Percentiles rank a stretch among this genome's conserved stretches.
phyloP scores from a whole-genome alignment of 2,329 filamentous ascomycete genomes.

The Dactylellina drechsleri region DNA sequence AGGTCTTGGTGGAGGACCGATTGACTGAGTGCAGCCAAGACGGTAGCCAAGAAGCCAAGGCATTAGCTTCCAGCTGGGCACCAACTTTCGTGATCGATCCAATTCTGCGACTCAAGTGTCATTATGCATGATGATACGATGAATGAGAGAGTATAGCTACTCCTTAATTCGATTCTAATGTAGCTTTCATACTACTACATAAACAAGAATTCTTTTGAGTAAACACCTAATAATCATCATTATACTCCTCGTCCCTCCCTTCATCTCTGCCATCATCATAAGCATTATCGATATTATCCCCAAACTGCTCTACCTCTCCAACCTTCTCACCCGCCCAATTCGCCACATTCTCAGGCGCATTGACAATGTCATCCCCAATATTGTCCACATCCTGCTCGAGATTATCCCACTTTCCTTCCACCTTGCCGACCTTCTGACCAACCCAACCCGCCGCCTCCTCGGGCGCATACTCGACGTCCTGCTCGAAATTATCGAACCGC shows the following conservation, averaged over 20 bases:
- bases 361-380: conserved; percentile 6
- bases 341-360: conserved; percentile 23
- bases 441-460: conserved; percentile 25
- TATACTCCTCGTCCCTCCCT: conserved; percentile 17
- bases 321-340: conserved; percentile 30
- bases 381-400: conserved; percentile 21
- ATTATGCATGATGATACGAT: too few species aligned
- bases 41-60: too few species aligned
- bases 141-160: too few species aligned
- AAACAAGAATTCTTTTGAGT: too few species aligned
- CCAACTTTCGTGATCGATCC: too few species aligned
- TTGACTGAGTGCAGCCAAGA: too few species aligned
- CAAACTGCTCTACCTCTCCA: conserved; percentile 42
- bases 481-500: conserved; percentile 15
- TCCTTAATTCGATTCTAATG: too few species aligned
- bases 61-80: too few species aligned
- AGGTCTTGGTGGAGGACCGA: too few species aligned
- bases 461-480: conserved; percentile 24
- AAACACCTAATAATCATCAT: conserved; percentile 13
- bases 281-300: conserved; percentile 24
- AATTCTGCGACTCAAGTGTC: too few species aligned
- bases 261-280: conserved; percentile 43
- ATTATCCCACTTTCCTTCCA: conserved; percentile 14
- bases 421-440: conserved; percentile 28
- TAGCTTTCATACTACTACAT: too few species aligned